Evolutionary conservation across 805 yeast genomes (phyloP).

Genomic region (Candida patagonica): DNA sequence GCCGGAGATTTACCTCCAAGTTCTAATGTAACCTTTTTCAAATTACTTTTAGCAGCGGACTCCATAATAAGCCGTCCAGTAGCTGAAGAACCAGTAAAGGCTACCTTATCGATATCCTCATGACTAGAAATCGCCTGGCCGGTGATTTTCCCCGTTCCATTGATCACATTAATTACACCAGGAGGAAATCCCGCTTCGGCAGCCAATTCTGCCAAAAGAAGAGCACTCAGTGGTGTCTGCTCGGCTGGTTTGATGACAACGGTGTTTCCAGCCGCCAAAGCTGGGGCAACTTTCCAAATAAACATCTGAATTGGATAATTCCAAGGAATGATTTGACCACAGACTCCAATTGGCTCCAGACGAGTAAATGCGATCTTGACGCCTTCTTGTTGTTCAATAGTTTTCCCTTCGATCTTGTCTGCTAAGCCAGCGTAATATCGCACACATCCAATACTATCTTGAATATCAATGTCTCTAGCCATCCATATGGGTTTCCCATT

Average conservation of each 20-base stretch:
- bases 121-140: constrained; percentile 76
- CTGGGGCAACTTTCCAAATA: constrained; percentile 93
- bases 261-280: constrained; percentile 83
- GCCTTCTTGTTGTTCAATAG: constrained; percentile 62
- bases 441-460: constrained; percentile 55
- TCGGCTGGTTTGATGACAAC: constrained; percentile 86
- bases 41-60: constrained; percentile 63
- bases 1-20: constrained; percentile 96
- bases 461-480: constrained; percentile 49
- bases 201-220: constrained; percentile 58
- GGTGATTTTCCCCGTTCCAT: constrained; percentile 79
- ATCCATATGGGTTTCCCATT: too few relatives aligned
- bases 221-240: constrained; percentile 82
- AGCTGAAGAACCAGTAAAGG: constrained; percentile 92
- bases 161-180: constrained; percentile 80
- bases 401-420: constrained; percentile 67
- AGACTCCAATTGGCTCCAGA: constrained; percentile 89
- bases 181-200: constrained; percentile 84
- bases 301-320: constrained; percentile 92
- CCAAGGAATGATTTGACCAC: constrained; percentile 96
- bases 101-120: constrained; percentile 76
- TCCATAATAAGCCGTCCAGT: constrained; percentile 79
- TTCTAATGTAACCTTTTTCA: constrained; percentile 89
- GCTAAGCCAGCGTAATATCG: constrained; percentile 89
- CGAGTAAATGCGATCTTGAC: constrained; percentile 73